A percentile compares a stretch with the other conserved stretches of the same genome.
Conservation (phyloP, 495 filamentous ascomycete species). For the Apiosordaria backusii region DNA sequence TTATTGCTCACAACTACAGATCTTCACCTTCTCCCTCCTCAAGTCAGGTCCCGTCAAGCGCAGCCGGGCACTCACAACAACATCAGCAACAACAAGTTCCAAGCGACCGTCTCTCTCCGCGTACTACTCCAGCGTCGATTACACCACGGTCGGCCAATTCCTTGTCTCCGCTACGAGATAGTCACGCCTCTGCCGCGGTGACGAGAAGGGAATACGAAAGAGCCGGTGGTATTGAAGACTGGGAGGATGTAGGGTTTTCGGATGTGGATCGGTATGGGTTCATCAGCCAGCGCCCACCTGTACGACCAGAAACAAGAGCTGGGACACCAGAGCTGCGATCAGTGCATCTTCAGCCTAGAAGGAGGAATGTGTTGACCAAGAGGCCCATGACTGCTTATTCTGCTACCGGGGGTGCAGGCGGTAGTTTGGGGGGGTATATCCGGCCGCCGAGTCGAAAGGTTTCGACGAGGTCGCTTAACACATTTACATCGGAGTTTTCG, state of each 20-base stretch:
- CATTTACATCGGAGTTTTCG: constrained; percentile 46
- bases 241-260: constrained; percentile 82
- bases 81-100: background rate
- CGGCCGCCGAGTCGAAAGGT: constrained; percentile 46
- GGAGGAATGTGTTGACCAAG: constrained; percentile 41
- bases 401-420: constrained; percentile 23
- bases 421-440: constrained; percentile 18
- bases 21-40: constrained; percentile 19
- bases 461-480: constrained; percentile 51
- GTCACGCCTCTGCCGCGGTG: constrained; percentile 7
- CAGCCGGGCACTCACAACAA: background rate
- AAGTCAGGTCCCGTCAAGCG: constrained; percentile 8
- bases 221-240: constrained; percentile 90
- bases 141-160: constrained; percentile 38
- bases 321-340: constrained; percentile 35
- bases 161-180: constrained; percentile 43
- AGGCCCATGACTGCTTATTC: constrained; percentile 39
- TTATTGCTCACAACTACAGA: background rate
- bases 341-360: constrained; percentile 33
- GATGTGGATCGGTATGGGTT: constrained; percentile 96
- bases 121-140: constrained; percentile 15
- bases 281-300: constrained; percentile 55
- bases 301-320: constrained; percentile 32
- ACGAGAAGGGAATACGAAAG: constrained; percentile 41
- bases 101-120: constrained; percentile 20